These are phyloP conservation scores for Parachaetomium inaequale DNA, from an alignment of 495 filamentous ascomycete species.

Conservation along the genomic window DNA sequence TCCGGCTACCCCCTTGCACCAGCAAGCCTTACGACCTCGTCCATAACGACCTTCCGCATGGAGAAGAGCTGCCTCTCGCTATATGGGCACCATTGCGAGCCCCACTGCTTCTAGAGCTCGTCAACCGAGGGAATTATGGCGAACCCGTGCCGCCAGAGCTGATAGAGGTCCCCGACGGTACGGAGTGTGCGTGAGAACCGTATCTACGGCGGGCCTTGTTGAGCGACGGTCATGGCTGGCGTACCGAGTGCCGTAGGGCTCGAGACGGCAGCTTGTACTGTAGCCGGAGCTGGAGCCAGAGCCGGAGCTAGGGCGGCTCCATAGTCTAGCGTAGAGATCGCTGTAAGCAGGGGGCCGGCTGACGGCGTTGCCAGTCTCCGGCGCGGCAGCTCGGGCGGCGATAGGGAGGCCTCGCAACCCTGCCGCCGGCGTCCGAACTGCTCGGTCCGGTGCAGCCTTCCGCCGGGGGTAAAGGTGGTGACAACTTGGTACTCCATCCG, in stretches of 20 bases:
- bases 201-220: background rate
- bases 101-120: background rate
- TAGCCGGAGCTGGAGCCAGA: too few relatives aligned
- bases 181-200: background rate
- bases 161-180: background rate
- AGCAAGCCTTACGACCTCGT: background rate
- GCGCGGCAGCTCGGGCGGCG: background rate
- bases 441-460: background rate
- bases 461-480: background rate
- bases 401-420: background rate
- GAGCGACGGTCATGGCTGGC: background rate
- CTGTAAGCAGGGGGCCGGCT: background rate
- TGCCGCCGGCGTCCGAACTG: background rate
- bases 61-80: slow-evolving; percentile 1
- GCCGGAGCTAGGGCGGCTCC: too few relatives aligned
- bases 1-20: background rate
- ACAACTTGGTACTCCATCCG: background rate
- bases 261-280: background rate
- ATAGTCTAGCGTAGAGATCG: too few relatives aligned
- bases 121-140: background rate
- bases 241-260: background rate
- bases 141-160: background rate
- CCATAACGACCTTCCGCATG: background rate
- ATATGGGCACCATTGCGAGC: background rate
- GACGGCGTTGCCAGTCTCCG: background rate